These are phyloP conservation scores for Penicillium diatomitis DNA, from an alignment of 495 filamentous ascomycete species.

Conservation along the genomic window DNA sequence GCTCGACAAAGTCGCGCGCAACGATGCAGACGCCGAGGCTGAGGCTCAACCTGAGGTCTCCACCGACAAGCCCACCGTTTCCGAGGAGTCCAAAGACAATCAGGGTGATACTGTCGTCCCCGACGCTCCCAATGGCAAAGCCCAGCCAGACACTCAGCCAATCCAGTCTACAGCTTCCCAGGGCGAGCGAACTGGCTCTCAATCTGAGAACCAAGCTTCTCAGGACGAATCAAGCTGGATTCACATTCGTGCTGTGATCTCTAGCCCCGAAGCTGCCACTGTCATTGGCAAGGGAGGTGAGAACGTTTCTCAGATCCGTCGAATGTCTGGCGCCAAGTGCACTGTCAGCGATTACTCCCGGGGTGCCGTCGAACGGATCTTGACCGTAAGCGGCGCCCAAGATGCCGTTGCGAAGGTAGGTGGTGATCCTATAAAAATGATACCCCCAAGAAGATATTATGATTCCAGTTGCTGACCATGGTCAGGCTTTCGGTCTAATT, in stretches of 20 bases:
- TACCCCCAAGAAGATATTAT: too few species aligned
- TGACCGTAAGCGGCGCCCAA: slow-evolving; percentile 91
- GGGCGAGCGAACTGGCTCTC: slow-evolving; percentile 43
- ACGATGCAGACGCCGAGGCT: slow-evolving; percentile 42
- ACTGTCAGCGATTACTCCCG: slow-evolving; percentile 97
- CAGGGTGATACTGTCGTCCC: slow-evolving; percentile 63
- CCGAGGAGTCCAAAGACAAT: slow-evolving; percentile 36
- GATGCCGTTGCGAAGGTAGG: slow-evolving; percentile 94
- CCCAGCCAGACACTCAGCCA: slow-evolving; percentile 43
- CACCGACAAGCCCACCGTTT: slow-evolving; percentile 26
- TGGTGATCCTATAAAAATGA: neutral
- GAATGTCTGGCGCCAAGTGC: slow-evolving; percentile 89
- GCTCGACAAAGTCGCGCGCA: slow-evolving; percentile 73
- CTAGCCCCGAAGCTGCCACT: slow-evolving; percentile 92
- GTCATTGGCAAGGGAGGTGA: slow-evolving; percentile 98
- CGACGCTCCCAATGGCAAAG: slow-evolving; percentile 56
- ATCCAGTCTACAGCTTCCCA: slow-evolving; percentile 57
- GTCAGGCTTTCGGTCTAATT: slow-evolving; percentile 90
- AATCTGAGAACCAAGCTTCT: slow-evolving; percentile 40
- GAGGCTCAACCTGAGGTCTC: slow-evolving; percentile 42
- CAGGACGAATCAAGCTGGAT: slow-evolving; percentile 95
- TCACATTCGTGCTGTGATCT: slow-evolving; percentile 91
- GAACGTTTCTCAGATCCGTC: slow-evolving; percentile 91
- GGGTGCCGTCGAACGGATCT: slow-evolving; percentile 90
- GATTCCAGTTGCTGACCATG: too few species aligned